Evolutionary conservation across 2,329 filamentous ascomycete species (phyloP), one percentile per base, ranked within the genome.

Genomic region (Fusarium sp.): DNA sequence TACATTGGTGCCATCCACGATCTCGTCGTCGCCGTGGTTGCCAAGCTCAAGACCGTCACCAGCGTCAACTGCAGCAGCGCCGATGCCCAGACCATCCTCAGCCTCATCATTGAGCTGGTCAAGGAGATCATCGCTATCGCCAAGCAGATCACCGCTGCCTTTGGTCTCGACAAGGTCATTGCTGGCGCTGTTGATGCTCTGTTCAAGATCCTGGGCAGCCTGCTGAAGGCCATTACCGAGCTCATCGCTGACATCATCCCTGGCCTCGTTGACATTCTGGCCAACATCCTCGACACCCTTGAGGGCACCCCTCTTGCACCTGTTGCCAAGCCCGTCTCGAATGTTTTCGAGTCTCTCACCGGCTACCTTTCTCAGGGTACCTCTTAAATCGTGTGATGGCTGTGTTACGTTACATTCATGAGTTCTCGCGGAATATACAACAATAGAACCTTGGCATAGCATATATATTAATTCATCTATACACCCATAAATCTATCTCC

Each of bases 181-280:
- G 19, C 19, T 8, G 35, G 19, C 7, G 26, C 3, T 7, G 51
- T 41, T 4, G 22, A 45, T 0, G 24, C 53, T 9, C 38, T 63
- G 31, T 59, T 63, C 60, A 6, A 47, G 28, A 62, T 47, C 11
- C 10, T 63, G 2, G 59, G 38, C 31, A 59, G 38, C 6, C 58
- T 63, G 24, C 47, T 63, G 8, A 6, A 6, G 11, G 45, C 63
- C 11, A 15, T 63, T 4, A 58, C 51, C 12, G 26, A 47, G 13
- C 60, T 63, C 3, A 24, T 63, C 13, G 60, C 58, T 22, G 60
- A 59, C 25, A 63, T 63, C 6, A 32, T 63, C 10, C 60, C 60
- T 8, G 58, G 53, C 5, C 36, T 63, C 8, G 41, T 63, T 11
- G 41, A 63, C 4, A 50, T 58, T 13, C 39, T 63, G 12, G 31